Evolutionary conservation across 2,329 filamentous ascomycete species (phyloP), one percentile per base, ranked within the genome.

Genomic region (Xylariaceae sp.): DNA sequence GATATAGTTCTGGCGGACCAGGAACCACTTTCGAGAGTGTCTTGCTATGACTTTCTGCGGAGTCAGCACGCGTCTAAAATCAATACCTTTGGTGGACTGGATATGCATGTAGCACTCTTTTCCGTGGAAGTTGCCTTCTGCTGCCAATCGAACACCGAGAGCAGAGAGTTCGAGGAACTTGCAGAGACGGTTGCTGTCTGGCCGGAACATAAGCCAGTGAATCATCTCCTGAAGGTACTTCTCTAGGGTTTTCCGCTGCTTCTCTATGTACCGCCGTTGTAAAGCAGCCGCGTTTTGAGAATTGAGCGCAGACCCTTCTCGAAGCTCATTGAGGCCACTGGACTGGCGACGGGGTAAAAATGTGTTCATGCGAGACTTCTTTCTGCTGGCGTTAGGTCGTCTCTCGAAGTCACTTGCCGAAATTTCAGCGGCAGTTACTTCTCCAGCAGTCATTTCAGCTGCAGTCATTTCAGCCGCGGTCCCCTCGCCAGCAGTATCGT

Each of bases 1-100:
- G 61, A 99, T 88, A 70, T 99, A 99, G 76, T 92, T 97, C 74
- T 97, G 92, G 55, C 94, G 83, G n/a, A 99, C 92, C 17, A 97
- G 80, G 72, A 99, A 99, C 94, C 94, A 99, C 73, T 97, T 97
- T 15, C 92, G 90, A 61, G 86, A 88, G 74, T 97, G 92, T 10
- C 92, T 85, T 55, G 86, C 85, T 70, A 92, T 89, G 63, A 96
- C 82, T 68, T 92, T 87, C 55, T 84, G 81, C 0, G 91, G 90
- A 2, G 87, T 92, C 70, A 94, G 79, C 39, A 92, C 88, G 65
- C 88, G 88, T 62, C 92, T 84, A 69, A 93, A 92, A 73, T 96
- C 91, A 23, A 96, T 80, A 2, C 92, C 92, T 71, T 96, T 95
- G 13, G 89, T 88, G 4, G 91, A 95, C 68, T 95, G 90, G 64